Conservation (phyloP, 2,329 filamentous ascomycete genomes). For the Xylaria sp. region DNA sequence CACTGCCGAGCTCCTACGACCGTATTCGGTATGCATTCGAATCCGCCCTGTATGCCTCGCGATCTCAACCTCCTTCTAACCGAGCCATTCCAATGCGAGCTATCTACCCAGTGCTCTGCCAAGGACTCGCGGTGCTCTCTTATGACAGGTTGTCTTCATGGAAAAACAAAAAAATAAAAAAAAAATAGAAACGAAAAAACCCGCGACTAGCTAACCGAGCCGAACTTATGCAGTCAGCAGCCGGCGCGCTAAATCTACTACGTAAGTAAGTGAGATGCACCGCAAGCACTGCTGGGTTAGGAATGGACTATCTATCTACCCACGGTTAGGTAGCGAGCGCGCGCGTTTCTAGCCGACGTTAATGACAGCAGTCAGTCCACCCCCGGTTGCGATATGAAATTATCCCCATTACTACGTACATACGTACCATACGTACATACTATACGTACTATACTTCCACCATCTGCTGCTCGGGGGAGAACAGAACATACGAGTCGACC, state of each 20-base stretch:
- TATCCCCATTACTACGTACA: background rate
- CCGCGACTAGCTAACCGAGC: background rate
- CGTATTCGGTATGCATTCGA: constrained; percentile 18
- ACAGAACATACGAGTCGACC: constrained; percentile 4
- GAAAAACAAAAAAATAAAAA: too few species aligned
- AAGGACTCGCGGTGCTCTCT: background rate
- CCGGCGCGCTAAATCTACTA: background rate
- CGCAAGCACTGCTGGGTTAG: background rate
- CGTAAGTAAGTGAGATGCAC: background rate
- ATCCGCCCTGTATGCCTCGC: background rate
- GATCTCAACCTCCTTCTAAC: background rate
- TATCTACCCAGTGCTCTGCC: too few species aligned
- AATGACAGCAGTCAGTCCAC: background rate
- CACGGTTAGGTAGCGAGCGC: background rate
- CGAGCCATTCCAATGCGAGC: constrained; percentile 17
- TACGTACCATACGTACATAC: too few species aligned
- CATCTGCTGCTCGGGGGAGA: background rate
- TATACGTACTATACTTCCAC: background rate
- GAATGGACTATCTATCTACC: too few species aligned
- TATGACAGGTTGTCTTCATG: background rate
- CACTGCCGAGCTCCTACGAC: constrained; percentile 19
- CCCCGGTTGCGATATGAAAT: background rate
- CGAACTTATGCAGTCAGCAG: background rate
- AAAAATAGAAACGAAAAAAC: too few species aligned
- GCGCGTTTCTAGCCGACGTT: background rate